Conservation (phyloP, 495 filamentous ascomycete species). For the Aspergillus steynii region DNA sequence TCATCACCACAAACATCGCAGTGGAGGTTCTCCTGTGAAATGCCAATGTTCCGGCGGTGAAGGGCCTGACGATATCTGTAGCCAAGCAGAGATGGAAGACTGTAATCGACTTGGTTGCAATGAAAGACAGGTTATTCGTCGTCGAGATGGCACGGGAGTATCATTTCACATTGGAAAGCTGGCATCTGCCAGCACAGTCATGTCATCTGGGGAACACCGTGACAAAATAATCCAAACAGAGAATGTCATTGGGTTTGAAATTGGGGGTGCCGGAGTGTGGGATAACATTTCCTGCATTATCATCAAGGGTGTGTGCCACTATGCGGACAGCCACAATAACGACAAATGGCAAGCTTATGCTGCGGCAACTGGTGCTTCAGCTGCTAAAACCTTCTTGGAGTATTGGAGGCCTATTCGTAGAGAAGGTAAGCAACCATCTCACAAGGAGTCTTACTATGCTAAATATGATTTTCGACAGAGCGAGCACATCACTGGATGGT, state of each 20-base stretch:
- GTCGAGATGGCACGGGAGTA: not conserved
- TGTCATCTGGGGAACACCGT: not conserved
- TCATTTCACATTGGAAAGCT: not conserved
- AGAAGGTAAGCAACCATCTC: not conserved
- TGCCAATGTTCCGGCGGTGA: too few relatives aligned
- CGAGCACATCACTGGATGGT: not conserved
- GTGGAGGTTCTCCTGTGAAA: too few relatives aligned
- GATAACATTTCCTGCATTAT: not conserved
- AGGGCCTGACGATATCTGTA: too few relatives aligned
- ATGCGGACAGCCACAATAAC: slow-evolving; percentile 6
- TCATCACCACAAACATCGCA: too few relatives aligned
- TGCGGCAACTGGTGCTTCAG: not conserved
- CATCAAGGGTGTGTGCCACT: slow-evolving; percentile 1
- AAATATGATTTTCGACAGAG: not conserved
- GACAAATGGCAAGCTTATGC: slow-evolving; percentile 1
- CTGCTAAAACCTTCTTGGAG: not conserved
- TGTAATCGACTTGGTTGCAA: too few relatives aligned
- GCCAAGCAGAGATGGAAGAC: too few relatives aligned
- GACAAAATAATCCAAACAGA: not conserved
- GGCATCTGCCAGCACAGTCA: not conserved
- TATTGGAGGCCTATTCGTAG: not conserved
- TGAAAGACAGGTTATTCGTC: too few relatives aligned
- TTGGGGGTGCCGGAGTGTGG: not conserved
- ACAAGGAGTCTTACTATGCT: not conserved
- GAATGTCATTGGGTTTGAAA: not conserved